A percentile compares a stretch with the other conserved stretches of the same genome.
Conservation (phyloP, 192 early-diverging fungal genomes). For the Linnemannia elongata region DNA sequence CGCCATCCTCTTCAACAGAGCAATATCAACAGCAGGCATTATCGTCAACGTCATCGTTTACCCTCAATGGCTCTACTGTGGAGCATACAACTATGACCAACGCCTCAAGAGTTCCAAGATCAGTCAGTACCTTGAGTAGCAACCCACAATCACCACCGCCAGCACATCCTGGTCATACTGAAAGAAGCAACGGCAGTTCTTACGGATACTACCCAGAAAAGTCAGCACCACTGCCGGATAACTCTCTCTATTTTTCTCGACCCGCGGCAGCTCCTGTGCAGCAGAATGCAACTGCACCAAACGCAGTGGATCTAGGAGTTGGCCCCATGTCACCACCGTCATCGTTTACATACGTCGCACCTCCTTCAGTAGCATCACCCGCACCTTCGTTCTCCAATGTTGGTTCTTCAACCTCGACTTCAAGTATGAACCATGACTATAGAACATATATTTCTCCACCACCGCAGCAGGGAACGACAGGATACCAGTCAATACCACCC, state of each 20-base stretch:
- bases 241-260: background rate
- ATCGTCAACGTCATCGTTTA: background rate
- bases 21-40: background rate
- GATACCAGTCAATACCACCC: background rate
- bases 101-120: background rate
- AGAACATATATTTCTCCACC: background rate
- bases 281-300: constrained; percentile 4
- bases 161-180: background rate
- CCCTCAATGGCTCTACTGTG: background rate
- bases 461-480: background rate
- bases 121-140: background rate
- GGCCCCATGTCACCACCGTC: background rate
- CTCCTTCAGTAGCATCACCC: background rate
- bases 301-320: constrained; percentile 13
- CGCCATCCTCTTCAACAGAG: background rate
- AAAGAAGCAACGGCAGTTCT: background rate
- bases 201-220: constrained; percentile 1
- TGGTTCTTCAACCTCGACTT: background rate
- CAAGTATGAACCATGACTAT: background rate
- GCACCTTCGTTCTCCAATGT: background rate
- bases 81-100: background rate
- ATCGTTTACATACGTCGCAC: background rate
- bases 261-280: background rate
- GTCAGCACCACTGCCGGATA: background rate
- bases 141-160: background rate